A percentile compares a stretch with the other conserved stretches of the same genome.
phyloP scores from a whole-genome alignment of 495 filamentous ascomycete genomes.

The Pyrenula massariospora region DNA sequence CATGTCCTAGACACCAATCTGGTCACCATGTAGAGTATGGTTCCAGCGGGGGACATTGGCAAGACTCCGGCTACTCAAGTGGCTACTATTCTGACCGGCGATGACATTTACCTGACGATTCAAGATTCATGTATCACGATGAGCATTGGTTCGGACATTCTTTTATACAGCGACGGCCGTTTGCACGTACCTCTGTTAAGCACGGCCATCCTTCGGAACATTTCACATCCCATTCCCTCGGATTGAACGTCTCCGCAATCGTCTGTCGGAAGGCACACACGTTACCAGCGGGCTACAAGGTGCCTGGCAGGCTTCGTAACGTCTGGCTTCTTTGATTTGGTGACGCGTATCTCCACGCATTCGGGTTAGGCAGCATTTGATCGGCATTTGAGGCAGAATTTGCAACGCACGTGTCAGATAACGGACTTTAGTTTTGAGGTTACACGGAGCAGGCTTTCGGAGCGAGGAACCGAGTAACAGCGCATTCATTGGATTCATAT shows the following conservation, averaged over 20 bases:
- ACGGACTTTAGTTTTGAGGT: not conserved
- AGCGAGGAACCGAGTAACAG: not conserved
- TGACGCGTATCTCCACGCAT: not conserved
- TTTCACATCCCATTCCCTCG: not conserved
- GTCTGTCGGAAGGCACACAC: too few species aligned
- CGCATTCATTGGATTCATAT: not conserved
- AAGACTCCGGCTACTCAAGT: slow-evolving; percentile 45
- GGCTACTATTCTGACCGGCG: slow-evolving; percentile 12
- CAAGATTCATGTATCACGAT: not conserved
- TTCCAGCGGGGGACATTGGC: slow-evolving; percentile 17
- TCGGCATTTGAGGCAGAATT: not conserved
- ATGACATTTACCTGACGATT: not conserved
- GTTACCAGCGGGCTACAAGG: too few species aligned
- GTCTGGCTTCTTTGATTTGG: too few species aligned
- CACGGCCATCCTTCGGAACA: not conserved
- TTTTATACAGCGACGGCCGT: not conserved
- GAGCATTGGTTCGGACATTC: not conserved
- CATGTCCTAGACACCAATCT: slow-evolving; percentile 51
- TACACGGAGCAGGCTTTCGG: not conserved
- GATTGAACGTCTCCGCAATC: not conserved
- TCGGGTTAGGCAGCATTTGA: not conserved
- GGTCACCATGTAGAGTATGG: slow-evolving; percentile 10
- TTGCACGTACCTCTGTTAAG: not conserved
- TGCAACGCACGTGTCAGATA: not conserved
- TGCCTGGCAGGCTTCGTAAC: too few species aligned